A percentile compares a stretch with the other conserved stretches of the same genome.
phyloP scores from a whole-genome alignment of 176 grass and related monocot genomes.

The Melocanna baccifera region DNA sequence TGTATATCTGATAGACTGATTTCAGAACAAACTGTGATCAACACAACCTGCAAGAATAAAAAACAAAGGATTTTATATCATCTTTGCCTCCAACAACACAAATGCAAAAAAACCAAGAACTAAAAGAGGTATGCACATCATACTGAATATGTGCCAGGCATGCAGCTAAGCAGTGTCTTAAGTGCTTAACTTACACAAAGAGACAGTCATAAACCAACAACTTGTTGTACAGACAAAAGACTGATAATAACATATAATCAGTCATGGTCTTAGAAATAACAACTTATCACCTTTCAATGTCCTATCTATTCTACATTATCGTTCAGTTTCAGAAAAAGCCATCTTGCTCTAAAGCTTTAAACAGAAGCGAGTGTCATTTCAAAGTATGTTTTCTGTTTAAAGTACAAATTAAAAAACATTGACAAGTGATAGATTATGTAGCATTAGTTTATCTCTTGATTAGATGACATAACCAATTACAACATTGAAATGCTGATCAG shows the following conservation, averaged over 20 bases:
- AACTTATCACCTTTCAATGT: background rate
- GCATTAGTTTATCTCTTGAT: background rate
- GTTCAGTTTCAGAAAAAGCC: constrained; percentile 9
- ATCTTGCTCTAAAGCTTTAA: constrained; percentile 2
- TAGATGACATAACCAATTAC: background rate
- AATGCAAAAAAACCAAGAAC: constrained; percentile 24
- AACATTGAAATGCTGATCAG: background rate
- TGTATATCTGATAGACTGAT: background rate
- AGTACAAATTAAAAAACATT: background rate
- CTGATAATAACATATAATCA: background rate
- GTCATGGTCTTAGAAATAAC: background rate
- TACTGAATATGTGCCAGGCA: constrained; percentile 22
- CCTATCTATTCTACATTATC: background rate
- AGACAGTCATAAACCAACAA: background rate
- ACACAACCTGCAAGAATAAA: constrained; percentile 23
- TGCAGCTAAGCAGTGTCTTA: constrained; percentile 3
- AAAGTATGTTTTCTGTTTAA: background rate
- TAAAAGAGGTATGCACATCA: background rate
- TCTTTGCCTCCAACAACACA: constrained; percentile 7
- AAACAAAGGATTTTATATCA: background rate
- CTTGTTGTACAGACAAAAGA: background rate
- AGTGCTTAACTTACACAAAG: constrained; percentile 20
- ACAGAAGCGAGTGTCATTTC: background rate
- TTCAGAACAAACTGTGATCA: constrained; percentile 5
- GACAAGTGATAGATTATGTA: background rate